These are phyloP conservation scores for Leersia perrieri DNA, from an alignment of 176 grass and related monocot species.

Conservation along the genomic window DNA sequence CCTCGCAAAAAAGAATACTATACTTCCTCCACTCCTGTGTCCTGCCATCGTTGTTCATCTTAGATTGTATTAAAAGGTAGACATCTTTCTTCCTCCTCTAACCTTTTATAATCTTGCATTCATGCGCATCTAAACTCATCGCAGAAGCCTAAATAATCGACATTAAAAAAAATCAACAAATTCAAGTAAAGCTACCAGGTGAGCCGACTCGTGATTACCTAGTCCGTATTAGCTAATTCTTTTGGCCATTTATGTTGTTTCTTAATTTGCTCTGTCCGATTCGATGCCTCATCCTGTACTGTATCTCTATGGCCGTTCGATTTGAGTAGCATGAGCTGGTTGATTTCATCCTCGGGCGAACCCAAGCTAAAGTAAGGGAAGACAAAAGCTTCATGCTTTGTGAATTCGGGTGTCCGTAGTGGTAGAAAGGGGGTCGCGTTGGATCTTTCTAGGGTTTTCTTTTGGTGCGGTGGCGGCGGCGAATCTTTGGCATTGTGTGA, in stretches of 20 bases:
- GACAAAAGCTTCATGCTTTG: not conserved
- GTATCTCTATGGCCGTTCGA: too few relatives aligned
- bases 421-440: not conserved
- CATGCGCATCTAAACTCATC: not conserved
- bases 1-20: too few relatives aligned
- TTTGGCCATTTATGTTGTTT: too few relatives aligned
- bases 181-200: slow-evolving; percentile 27
- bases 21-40: not conserved
- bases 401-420: not conserved
- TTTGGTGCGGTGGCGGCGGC: not conserved
- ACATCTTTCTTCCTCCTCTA: not conserved
- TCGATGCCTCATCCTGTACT: not conserved
- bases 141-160: not conserved
- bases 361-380: not conserved
- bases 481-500: not conserved
- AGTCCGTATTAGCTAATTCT: not conserved
- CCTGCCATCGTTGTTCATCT: slow-evolving; percentile 2
- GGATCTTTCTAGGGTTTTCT: not conserved
- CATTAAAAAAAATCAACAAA: not conserved
- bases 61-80: slow-evolving; percentile 33
- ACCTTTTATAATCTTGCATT: too few relatives aligned
- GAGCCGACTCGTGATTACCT: slow-evolving; percentile 11
- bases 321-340: not conserved
- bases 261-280: not conserved
- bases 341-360: not conserved